Conservation (phyloP, 441 rosid species). For the Euphorbia schlechtendalii region DNA sequence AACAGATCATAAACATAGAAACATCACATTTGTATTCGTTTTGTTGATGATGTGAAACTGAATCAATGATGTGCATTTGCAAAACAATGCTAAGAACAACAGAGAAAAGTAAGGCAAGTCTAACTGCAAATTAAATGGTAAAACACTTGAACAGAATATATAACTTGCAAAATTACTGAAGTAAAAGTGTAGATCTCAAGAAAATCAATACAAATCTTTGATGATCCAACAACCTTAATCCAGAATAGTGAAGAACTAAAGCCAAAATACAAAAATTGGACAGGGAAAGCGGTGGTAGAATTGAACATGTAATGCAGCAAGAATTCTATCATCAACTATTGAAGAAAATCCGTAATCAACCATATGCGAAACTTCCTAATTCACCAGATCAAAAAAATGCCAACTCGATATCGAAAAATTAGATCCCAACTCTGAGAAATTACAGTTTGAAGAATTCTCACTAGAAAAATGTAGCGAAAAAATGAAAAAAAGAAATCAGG, state of each 20-base stretch:
- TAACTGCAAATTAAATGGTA: background rate
- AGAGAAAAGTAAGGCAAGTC: background rate
- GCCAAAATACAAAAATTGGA: background rate
- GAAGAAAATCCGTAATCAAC: background rate
- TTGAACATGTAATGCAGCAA: background rate
- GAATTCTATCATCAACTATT: background rate
- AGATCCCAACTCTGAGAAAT: slow-evolving; percentile 3
- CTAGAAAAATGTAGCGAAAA: background rate
- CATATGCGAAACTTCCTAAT: background rate
- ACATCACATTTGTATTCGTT: background rate
- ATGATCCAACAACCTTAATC: background rate
- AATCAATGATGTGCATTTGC: background rate
- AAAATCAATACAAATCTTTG: no score
- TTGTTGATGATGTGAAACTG: background rate
- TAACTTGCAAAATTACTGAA: background rate
- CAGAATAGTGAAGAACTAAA: background rate
- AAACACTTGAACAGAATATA: background rate
- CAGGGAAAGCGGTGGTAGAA: background rate
- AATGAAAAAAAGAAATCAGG: background rate
- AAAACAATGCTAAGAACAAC: background rate
- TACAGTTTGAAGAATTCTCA: background rate
- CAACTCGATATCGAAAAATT: background rate
- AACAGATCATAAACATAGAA: background rate
- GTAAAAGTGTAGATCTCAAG: no score
- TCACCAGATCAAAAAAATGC: background rate